Evolutionary conservation across 345 rosid genomes (phyloP), one percentile per base, ranked within the genome.

Genomic region (Anacardium occidentale): DNA sequence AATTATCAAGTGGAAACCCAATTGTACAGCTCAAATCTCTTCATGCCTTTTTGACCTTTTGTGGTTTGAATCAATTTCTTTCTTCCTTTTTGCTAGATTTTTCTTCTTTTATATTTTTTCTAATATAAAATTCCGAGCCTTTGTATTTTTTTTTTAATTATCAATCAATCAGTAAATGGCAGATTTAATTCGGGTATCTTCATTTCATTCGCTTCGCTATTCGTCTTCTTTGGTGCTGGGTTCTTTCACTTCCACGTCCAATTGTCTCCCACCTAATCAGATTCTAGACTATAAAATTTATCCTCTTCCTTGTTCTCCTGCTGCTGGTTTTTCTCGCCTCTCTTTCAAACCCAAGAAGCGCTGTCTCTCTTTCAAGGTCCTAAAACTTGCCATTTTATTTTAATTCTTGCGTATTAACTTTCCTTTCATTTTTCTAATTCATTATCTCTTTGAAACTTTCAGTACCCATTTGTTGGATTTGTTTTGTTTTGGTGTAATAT

Each of bases 291-390:
- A 75, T 83, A 83, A 78, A 81, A 42, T 68, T 68, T 80, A 57
- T 67, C 76, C 85, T 14, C 74, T 83, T 50, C 63, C 76, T n/a
- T 73, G 63, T 67, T 72, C 80, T 62, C 24, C 74, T 58, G 25
- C 83, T 56, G 77, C 63, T 26, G 70, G 72, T 60, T 76, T 74
- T 75, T 51, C 85, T 25, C 67, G 75, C 54, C 61, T 81, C 37
- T 32, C 75, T 47, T 65, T 55, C 25, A 9, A 66, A n/a, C 70
- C 83, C 77, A 82, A 85, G 65, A 80, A 78, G 54, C 87, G 75
- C 62, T 76, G 56, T 60, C 66, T 60, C 47, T 78, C 83, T 29
- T 55, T 84, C 25, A 89, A 89, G 97, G 97, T 88, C 65, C n/a
- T 14, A 10, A 25, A n/a, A 56, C 58, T 7, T 25, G 20, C 3